Conservation (phyloP, 1,139 yeast species). For the Blastobotrys persicus region DNA sequence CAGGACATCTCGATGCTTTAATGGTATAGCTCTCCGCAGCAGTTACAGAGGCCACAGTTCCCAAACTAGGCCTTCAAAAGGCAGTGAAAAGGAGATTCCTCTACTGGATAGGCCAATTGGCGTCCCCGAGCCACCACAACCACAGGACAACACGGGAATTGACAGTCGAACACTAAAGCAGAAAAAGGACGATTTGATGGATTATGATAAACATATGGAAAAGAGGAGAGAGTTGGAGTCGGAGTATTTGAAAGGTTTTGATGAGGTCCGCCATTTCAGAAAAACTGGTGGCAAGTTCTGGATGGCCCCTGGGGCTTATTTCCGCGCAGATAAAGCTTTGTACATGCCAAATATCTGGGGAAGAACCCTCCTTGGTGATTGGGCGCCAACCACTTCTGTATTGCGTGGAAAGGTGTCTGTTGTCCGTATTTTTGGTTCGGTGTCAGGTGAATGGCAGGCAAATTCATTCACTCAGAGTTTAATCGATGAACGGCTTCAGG, state of each 20-base stretch:
- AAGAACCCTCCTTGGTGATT: conserved; percentile 48
- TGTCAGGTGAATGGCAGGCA: conserved; percentile 64
- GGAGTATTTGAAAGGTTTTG: conserved; percentile 82
- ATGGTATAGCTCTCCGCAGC: no score
- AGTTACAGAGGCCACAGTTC: no score
- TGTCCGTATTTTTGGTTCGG: conserved; percentile 64
- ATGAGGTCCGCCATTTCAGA: conserved; percentile 74
- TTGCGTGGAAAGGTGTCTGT: conserved; percentile 58
- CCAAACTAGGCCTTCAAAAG: no score
- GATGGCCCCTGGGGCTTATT: conserved; percentile 72
- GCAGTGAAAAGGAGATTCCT: conserved; percentile 2
- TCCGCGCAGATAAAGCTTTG: conserved; percentile 68
- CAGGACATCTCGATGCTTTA: no score
- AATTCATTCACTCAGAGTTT: conserved; percentile 48
- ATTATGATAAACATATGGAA: conserved; percentile 42
- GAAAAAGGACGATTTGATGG: conserved; percentile 45
- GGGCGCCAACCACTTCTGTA: conserved; percentile 43
- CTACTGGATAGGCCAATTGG: conserved; percentile 45
- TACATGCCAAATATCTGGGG: conserved; percentile 85
- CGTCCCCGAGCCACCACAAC: conserved; percentile 38
- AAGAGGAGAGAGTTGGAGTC: conserved; percentile 46
- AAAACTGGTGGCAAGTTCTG: conserved; percentile 85
- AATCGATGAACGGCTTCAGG: conserved; percentile 37
- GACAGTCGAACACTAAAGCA: conserved; percentile 40
- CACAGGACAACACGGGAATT: conserved; percentile 37